phyloP scores from a whole-genome alignment of 306 rosid species.

The Mucuna pruriens region DNA sequence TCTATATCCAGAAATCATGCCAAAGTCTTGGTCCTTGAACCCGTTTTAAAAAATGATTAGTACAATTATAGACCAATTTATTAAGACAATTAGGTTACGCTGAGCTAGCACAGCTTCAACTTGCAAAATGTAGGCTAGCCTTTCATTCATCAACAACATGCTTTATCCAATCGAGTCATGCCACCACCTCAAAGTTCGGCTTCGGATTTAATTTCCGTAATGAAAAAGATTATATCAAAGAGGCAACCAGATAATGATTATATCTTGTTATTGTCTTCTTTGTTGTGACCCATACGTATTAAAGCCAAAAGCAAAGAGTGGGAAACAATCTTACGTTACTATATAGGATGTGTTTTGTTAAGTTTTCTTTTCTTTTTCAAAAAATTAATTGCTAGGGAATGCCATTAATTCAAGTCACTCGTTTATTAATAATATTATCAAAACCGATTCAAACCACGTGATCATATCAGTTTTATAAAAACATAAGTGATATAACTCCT shows the following conservation, averaged over 20 bases:
- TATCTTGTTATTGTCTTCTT: background rate
- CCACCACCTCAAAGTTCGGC: background rate
- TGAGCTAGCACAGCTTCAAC: background rate
- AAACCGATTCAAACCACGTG: too few species aligned
- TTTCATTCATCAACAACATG: conserved; percentile 1
- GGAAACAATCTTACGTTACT: conserved; percentile 26
- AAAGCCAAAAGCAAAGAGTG: background rate
- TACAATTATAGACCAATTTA: background rate
- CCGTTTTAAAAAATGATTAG: background rate
- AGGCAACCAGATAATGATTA: conserved; percentile 34
- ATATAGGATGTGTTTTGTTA: background rate
- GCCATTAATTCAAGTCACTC: too few species aligned
- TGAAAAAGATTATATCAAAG: conserved; percentile 25
- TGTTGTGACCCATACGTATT: background rate
- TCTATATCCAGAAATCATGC: background rate
- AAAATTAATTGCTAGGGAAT: background rate
- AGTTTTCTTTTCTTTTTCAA: background rate
- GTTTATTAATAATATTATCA: too few species aligned
- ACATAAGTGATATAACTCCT: too few species aligned
- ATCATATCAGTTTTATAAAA: too few species aligned
- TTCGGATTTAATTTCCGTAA: background rate
- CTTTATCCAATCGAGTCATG: background rate
- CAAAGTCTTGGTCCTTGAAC: background rate
- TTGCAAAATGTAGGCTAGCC: background rate
- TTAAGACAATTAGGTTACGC: background rate